Conservation (phyloP, 495 filamentous ascomycete species). For the Podospora pseudocomata region DNA sequence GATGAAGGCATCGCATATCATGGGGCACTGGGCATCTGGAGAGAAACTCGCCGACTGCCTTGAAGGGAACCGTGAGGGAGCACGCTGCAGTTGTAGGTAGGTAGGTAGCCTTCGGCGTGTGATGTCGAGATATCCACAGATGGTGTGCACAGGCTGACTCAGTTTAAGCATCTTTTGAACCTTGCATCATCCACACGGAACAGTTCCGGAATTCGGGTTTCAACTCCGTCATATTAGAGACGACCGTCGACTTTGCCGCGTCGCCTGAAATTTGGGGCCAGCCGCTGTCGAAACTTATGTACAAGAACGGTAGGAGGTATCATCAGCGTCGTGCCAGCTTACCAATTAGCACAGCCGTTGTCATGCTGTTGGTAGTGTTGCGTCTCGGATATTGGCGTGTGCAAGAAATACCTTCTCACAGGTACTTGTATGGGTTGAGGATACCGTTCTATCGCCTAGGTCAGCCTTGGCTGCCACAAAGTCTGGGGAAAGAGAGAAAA, state of each 20-base stretch:
- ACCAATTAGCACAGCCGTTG: background rate
- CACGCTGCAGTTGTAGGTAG: background rate
- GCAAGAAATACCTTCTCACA: slow-evolving; percentile 31
- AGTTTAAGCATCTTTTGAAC: background rate
- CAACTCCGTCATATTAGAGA: background rate
- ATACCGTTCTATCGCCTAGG: slow-evolving; percentile 63
- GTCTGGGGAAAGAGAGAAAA: background rate
- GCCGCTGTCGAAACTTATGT: slow-evolving; percentile 12
- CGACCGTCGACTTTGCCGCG: slow-evolving; percentile 1
- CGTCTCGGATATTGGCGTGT: background rate
- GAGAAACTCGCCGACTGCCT: background rate
- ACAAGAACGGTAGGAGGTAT: slow-evolving; percentile 15
- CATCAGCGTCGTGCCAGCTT: background rate
- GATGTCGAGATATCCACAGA: background rate
- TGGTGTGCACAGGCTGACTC: background rate
- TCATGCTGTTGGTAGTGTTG: slow-evolving; percentile 1
- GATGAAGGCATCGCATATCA: background rate
- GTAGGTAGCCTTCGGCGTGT: background rate
- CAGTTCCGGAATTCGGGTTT: background rate
- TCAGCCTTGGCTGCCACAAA: background rate
- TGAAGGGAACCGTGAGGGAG: background rate
- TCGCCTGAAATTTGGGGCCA: slow-evolving; percentile 2
- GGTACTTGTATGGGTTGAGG: slow-evolving; percentile 88
- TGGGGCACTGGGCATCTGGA: background rate
- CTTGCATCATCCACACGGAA: background rate